Evolutionary conservation across 306 rosid species (phyloP), one percentile per base, ranked within the genome.

Genomic region (Gastrolobium bilobum): DNA sequence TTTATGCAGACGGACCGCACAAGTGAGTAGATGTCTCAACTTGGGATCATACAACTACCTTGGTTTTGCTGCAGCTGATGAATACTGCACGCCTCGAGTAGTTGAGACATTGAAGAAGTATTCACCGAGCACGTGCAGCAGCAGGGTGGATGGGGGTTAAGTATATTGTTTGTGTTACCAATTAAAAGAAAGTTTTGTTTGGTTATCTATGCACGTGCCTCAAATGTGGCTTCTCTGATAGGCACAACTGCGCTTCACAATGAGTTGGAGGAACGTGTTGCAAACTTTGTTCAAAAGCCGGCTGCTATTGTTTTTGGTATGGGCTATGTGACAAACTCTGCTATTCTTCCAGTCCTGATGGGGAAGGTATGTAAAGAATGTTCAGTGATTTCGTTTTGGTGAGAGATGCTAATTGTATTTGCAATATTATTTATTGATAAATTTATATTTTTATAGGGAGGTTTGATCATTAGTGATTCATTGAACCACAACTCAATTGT

Each of bases 51-150:
- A 92, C 82, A 92, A 92, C 56, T 92, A 92, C 82, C 90, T 92
- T 68, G 97, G 97, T 33, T 92, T 92, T 87, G 97, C 97, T 51
- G 95, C 97, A 0, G 40, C 97, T 2, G 97, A 92, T 85, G 94
- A 92, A 35, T 88, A 90, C 68, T 92, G 97, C 79, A 92, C 95
- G 0, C 97, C 97, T 30, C 90, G 93, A n/a, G 97, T 78, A 3
- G 81, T 92, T 33, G 70, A 92, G 72, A 78, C 97, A 10, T 75
- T 92, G 84, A 84, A 79, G 60, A 87, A 59, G 61, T 92, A 80
- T 79, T 92, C 93, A 11, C 90, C 94, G n/a, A 90, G 97, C 83
- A 92, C 95, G 20, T 92, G 97, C 71, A 92, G 97, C 73, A 76
- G 86, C 65, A 88, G 97, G 14, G 95, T 87, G 51, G 97, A 92